Conservation (phyloP, 177 flowering plant species). For the Tripterygium wilfordii region DNA sequence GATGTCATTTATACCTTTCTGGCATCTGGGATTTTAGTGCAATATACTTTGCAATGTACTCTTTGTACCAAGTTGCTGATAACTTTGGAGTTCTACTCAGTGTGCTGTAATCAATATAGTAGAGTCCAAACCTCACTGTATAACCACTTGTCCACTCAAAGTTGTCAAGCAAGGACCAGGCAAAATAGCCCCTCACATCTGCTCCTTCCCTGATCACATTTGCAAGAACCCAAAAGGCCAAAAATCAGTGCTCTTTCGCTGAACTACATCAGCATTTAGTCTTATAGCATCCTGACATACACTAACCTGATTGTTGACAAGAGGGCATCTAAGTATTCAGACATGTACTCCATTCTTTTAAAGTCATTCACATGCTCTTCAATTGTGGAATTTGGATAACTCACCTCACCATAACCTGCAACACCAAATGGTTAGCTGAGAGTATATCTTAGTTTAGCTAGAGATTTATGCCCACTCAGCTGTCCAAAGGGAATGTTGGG, state of each 20-base stretch:
- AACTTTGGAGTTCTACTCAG: slow-evolving; percentile 39
- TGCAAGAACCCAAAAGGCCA: no score
- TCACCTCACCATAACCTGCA: no score
- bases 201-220: slow-evolving; percentile 55
- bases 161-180: slow-evolving; percentile 34
- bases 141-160: slow-evolving; percentile 36
- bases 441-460: no score
- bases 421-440: no score
- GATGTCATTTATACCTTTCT: background rate
- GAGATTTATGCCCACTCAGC: no score
- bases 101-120: slow-evolving; percentile 42
- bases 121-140: slow-evolving; percentile 46
- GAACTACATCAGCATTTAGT: no score
- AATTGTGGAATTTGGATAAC: slow-evolving; percentile 14
- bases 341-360: slow-evolving; percentile 37
- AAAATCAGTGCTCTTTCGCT: no score
- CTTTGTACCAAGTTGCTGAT: slow-evolving; percentile 50
- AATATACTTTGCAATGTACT: slow-evolving; percentile 26
- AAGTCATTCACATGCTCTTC: slow-evolving; percentile 28
- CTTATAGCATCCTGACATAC: no score
- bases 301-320: slow-evolving; percentile 33
- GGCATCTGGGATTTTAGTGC: background rate
- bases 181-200: slow-evolving; percentile 59
- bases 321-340: slow-evolving; percentile 29
- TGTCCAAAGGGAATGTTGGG: no score